Conservation (phyloP, 805 yeast genomes). For the Starmerella stigmatis region DNA sequence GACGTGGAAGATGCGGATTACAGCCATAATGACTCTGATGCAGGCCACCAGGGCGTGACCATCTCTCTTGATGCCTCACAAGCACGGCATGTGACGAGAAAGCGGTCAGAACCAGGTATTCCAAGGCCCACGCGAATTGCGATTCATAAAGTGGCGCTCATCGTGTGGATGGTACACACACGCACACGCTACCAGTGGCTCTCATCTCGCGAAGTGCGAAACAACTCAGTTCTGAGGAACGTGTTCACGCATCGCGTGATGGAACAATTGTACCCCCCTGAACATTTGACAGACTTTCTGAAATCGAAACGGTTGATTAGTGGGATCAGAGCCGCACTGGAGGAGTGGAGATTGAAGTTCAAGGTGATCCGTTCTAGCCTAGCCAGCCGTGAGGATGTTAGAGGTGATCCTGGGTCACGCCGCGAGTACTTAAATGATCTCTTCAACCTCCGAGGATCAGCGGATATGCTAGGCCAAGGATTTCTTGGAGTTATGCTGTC, state of each 20-base stretch:
- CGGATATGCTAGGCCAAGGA: conserved; percentile 79
- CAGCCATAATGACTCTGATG: background rate
- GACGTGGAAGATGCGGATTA: conserved; percentile 11
- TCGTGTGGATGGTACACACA: conserved; percentile 57
- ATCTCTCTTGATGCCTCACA: conserved; percentile 11
- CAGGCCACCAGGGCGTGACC: conserved; percentile 4
- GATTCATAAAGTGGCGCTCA: conserved; percentile 50
- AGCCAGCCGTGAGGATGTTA: conserved; percentile 24
- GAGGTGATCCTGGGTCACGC: conserved; percentile 28
- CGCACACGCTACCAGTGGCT: conserved; percentile 66
- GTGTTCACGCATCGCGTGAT: conserved; percentile 41
- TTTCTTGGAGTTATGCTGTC: conserved; percentile 68
- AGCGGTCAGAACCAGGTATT: background rate
- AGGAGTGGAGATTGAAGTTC: conserved; percentile 48
- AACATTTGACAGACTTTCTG: conserved; percentile 37
- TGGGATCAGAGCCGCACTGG: conserved; percentile 59
- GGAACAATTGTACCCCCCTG: conserved; percentile 41
- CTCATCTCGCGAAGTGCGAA: conserved; percentile 38
- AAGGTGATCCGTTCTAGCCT: conserved; percentile 36
- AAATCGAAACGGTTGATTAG: conserved; percentile 63
- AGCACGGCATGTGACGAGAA: conserved; percentile 5
- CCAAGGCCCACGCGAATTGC: conserved; percentile 33
- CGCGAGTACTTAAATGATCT: conserved; percentile 39
- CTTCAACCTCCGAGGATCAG: conserved; percentile 47
- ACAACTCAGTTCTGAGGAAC: conserved; percentile 31